phyloP scores from a whole-genome alignment of 2,329 filamentous ascomycete genomes.

The Magnaporthiopsis rhizophila region DNA sequence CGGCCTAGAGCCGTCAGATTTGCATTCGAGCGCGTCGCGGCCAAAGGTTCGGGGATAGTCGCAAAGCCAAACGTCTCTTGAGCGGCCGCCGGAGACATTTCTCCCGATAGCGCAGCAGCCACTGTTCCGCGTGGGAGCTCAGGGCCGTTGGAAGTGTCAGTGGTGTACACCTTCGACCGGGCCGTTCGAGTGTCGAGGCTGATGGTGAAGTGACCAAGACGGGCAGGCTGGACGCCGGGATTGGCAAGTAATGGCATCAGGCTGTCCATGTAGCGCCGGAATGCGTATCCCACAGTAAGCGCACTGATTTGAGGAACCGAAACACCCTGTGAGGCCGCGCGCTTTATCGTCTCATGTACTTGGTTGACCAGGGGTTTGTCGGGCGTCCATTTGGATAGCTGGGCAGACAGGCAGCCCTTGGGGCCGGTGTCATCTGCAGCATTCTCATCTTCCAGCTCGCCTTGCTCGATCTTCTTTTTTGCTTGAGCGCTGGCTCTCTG shows the following conservation, averaged over 20 bases:
- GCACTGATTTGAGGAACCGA: conserved; percentile 28
- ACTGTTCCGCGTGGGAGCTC: conserved; percentile 1
- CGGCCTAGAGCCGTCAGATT: conserved; percentile 4
- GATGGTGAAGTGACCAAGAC: conserved; percentile 31
- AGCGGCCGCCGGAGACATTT: conserved; percentile 1
- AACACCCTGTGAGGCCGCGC: conserved; percentile 23
- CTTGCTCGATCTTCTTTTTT: conserved; percentile 8
- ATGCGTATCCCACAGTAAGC: conserved; percentile 26
- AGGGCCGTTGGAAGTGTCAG: background rate
- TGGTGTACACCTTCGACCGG: background rate
- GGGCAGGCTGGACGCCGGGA: conserved; percentile 28
- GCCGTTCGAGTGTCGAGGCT: conserved; percentile 8
- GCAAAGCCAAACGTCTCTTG: conserved; percentile 1
- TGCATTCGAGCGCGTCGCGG: background rate
- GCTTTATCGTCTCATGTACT: conserved; percentile 26
- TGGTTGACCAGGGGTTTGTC: conserved; percentile 26
- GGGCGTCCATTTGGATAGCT: conserved; percentile 19
- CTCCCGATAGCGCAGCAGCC: background rate
- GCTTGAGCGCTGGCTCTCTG: background rate
- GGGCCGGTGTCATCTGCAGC: conserved; percentile 9
- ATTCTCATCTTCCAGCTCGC: conserved; percentile 12
- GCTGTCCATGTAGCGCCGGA: conserved; percentile 26
- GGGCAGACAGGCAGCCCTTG: background rate
- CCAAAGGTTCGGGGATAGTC: conserved; percentile 1
- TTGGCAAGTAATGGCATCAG: conserved; percentile 23